These are phyloP conservation scores for Pythium aphanidermatum DNA, from an alignment of 352 stramenopile species.

Conservation along the genomic window DNA sequence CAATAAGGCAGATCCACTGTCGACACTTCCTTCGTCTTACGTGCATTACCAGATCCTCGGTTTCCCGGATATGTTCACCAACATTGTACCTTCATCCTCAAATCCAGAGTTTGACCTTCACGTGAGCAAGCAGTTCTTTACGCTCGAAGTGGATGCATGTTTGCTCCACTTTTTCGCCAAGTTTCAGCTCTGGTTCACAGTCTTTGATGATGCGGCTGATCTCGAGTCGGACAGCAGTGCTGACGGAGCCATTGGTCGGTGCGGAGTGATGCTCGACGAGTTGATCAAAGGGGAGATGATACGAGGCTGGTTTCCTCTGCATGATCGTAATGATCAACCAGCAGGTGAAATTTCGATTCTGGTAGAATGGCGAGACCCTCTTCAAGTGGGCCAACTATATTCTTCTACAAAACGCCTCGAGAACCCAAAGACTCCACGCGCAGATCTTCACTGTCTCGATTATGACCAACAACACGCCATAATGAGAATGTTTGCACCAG, in stretches of 20 bases:
- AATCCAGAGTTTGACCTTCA: constrained; percentile 74
- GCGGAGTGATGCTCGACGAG: constrained; percentile 52
- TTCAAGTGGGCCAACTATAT: constrained; percentile 56
- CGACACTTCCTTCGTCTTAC: constrained; percentile 61
- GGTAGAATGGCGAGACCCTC: constrained; percentile 74
- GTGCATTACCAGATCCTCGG: constrained; percentile 89
- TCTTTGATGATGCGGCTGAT: constrained; percentile 79
- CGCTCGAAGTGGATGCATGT: constrained; percentile 62
- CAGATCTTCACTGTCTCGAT: constrained; percentile 51
- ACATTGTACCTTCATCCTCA: constrained; percentile 58
- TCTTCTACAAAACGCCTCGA: constrained; percentile 26
- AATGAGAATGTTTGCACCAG: constrained; percentile 46
- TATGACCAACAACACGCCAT: constrained; percentile 69
- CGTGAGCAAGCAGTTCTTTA: constrained; percentile 54
- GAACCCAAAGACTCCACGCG: background rate
- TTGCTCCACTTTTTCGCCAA: constrained; percentile 81
- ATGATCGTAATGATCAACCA: constrained; percentile 42
- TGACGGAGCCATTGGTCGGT: constrained; percentile 71
- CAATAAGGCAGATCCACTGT: constrained; percentile 9
- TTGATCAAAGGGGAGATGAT: constrained; percentile 67
- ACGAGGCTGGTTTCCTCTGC: constrained; percentile 65
- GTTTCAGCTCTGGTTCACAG: constrained; percentile 73
- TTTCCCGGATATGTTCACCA: constrained; percentile 87
- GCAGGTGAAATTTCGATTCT: constrained; percentile 65
- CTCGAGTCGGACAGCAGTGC: constrained; percentile 24